phyloP scores from a whole-genome alignment of 148 eudicot species.

The Limonium bicolor region DNA sequence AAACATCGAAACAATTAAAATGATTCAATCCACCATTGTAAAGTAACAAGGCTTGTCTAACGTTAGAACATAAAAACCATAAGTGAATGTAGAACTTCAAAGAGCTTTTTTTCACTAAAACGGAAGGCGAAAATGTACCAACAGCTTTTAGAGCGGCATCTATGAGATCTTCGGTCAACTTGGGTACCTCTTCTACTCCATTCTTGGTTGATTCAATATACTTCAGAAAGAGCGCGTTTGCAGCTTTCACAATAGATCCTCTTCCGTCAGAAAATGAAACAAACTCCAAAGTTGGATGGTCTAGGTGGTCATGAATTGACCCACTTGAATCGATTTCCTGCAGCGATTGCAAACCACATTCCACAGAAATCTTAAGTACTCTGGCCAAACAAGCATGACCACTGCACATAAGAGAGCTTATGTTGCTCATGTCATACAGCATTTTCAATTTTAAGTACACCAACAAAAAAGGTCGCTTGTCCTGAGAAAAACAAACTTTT shows the following conservation, averaged over 20 bases:
- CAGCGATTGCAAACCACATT: constrained; percentile 5
- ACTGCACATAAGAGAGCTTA: not conserved
- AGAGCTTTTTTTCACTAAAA: too few species aligned
- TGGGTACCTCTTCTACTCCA: constrained; percentile 28
- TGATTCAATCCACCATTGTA: not conserved
- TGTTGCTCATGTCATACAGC: not conserved
- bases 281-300: constrained; percentile 40
- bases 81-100: too few species aligned
- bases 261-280: constrained; percentile 60
- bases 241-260: constrained; percentile 71
- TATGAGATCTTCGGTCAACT: constrained; percentile 49
- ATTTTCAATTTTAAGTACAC: too few species aligned
- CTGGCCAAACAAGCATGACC: not conserved
- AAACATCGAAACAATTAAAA: not conserved
- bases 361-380: not conserved
- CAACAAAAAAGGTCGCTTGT: too few species aligned
- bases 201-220: constrained; percentile 14
- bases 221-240: constrained; percentile 44
- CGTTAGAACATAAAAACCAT: not conserved
- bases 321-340: constrained; percentile 27
- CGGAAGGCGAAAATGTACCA: constrained; percentile 36
- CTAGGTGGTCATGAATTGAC: constrained; percentile 13
- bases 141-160: constrained; percentile 46
- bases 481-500: too few species aligned
- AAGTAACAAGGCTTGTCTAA: constrained; percentile 5